Base-by-base conservation (phyloP, 768 basidiomycete genomes). In the Lactifluus piperatus region DNA sequence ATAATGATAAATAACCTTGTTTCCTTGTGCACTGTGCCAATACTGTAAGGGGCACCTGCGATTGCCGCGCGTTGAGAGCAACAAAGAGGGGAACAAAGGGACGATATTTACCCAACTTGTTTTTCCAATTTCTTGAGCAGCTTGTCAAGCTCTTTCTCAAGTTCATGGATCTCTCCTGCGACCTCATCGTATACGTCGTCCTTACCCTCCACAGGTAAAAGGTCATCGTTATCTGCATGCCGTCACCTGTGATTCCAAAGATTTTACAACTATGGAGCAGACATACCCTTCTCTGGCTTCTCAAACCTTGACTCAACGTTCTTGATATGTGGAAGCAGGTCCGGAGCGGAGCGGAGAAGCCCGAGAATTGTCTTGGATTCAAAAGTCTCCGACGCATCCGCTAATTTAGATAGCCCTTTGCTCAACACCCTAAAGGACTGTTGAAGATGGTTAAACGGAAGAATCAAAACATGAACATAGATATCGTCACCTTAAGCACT, bases 101-200 rank as follows among this genome's bases (percentile, higher is more conserved):
- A 11, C 46, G 60, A 57, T 34, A 68, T 72, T 50, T 68, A 92
- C 90, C 84, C 84, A 32, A 85, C 73, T 63, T 84, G 77, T 69
- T 82, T 82, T 72, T 84, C 74, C 45, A 91, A 77, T 57, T 79
- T 79, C 65, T 80, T 79, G 56, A 94, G 73, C 48, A 85, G 77
- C 7, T 73, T 73, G n/a, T 91, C 81, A 34, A 99, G 76, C 46
- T 79, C 79, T 41, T 76, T 73, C 72, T 97, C 94, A 48, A 94
- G 71, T 2, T 73, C 77, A 2, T 71, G 68, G 39, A 97, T 93
- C 65, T 88, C 88, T 29, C 75, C 72, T 70, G 83, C 81, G 43
- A 94, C 79, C 16, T 75, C 77, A 69, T 98, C 95, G 65, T 91
- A 97, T 43, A 77, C 83, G 26, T 86, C 82, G 64, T 97, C 92